A percentile compares a stretch with the other conserved stretches of the same genome.
Evolutionary conservation across 208 protist species (phyloP).

Genomic region (Entamoeba moshkovskii): DNA sequence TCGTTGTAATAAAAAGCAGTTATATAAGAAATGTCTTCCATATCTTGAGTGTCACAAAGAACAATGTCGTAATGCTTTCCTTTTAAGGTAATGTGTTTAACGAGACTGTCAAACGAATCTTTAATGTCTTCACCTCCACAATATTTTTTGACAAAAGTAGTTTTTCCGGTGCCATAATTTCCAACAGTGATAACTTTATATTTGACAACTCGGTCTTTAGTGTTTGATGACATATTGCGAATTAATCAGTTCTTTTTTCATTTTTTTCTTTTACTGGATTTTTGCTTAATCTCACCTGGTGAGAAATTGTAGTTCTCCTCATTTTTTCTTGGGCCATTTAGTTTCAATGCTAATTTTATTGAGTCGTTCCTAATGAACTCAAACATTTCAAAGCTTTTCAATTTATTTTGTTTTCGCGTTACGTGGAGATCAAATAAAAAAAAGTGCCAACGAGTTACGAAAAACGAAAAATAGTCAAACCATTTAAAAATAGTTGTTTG

Average conservation of each 20-base stretch:
- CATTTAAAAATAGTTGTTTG: too few relatives aligned
- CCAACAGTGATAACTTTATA: neutral
- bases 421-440: too few relatives aligned
- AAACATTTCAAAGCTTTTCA: too few relatives aligned
- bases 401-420: too few relatives aligned
- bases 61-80: neutral
- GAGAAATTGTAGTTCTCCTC: too few relatives aligned
- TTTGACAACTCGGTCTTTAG: neutral
- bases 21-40: neutral
- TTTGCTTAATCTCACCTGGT: too few relatives aligned
- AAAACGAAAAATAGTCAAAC: too few relatives aligned
- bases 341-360: too few relatives aligned
- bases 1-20: neutral
- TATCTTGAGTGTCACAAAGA: neutral
- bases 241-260: neutral
- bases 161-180: neutral
- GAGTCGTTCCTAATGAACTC: too few relatives aligned
- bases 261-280: neutral
- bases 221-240: neutral
- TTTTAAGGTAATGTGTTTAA: neutral
- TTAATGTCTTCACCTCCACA: neutral
- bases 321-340: too few relatives aligned
- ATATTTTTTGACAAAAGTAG: neutral
- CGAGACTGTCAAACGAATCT: neutral
- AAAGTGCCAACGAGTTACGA: too few relatives aligned